phyloP scores from a whole-genome alignment of 345 rosid genomes.

The Cochlearia excelsa region DNA sequence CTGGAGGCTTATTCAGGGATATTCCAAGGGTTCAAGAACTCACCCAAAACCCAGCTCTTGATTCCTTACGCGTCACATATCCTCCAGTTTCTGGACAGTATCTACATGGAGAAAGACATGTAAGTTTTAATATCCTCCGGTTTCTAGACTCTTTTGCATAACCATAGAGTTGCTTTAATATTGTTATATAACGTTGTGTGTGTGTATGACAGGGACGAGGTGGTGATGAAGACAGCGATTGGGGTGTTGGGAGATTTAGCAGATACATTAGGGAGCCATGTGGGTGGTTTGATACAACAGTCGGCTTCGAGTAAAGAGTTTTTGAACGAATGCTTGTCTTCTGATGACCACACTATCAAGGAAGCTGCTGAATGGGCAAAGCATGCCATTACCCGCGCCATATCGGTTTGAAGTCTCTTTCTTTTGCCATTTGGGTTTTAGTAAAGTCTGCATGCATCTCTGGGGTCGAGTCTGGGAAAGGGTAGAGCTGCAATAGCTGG shows the following conservation, averaged over 20 bases:
- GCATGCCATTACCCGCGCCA: slow-evolving; percentile 68
- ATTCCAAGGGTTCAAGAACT: slow-evolving; percentile 74
- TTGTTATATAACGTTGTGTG: not conserved
- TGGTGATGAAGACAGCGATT: slow-evolving; percentile 74
- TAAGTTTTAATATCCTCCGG: slow-evolving; percentile 30
- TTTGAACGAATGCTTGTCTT: slow-evolving; percentile 66
- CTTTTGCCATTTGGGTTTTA: slow-evolving; percentile 28
- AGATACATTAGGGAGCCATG: slow-evolving; percentile 73
- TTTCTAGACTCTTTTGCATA: no score
- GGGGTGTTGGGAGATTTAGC: slow-evolving; percentile 81
- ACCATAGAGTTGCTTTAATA: not conserved
- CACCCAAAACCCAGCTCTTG: slow-evolving; percentile 66
- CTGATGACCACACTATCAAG: slow-evolving; percentile 58
- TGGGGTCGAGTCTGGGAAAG: slow-evolving; percentile 23
- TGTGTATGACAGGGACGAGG: slow-evolving; percentile 53
- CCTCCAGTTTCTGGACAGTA: slow-evolving; percentile 72
- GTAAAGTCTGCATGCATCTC: slow-evolving; percentile 43
- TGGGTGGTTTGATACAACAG: slow-evolving; percentile 68
- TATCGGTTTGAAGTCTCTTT: slow-evolving; percentile 57
- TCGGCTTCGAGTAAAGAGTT: slow-evolving; percentile 69
- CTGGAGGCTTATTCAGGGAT: slow-evolving; percentile 77
- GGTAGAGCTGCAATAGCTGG: slow-evolving; percentile 39
- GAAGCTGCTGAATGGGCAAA: slow-evolving; percentile 64
- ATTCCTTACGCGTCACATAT: slow-evolving; percentile 68
- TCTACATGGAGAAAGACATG: slow-evolving; percentile 81